phyloP scores from a whole-genome alignment of 2,329 filamentous ascomycete genomes.

The Colletotrichum salicis region DNA sequence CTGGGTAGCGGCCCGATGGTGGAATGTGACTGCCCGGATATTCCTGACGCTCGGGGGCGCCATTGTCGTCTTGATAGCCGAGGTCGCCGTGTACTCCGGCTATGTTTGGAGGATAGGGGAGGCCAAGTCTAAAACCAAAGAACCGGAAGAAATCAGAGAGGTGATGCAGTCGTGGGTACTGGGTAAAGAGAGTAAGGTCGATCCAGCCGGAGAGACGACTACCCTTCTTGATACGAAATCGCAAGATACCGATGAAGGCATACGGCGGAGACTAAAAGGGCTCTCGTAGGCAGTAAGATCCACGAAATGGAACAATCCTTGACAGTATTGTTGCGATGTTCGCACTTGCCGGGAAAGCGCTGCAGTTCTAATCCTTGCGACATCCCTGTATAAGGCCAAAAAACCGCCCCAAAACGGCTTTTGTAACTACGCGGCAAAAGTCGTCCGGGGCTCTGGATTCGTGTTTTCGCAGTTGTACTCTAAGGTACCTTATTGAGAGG shows the following conservation, averaged over 20 bases:
- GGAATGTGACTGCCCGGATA: slow-evolving; percentile 76
- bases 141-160: slow-evolving; percentile 72
- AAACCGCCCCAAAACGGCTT: not conserved
- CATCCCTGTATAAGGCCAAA: not conserved
- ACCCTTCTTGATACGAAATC: slow-evolving; percentile 21
- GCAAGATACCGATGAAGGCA: slow-evolving; percentile 21
- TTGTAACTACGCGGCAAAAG: not conserved
- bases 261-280: slow-evolving; percentile 26
- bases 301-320: not conserved
- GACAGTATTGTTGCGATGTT: not conserved
- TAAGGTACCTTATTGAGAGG: not conserved
- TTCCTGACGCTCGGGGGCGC: slow-evolving; percentile 78
- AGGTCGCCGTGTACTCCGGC: slow-evolving; percentile 80
- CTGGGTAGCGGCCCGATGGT: slow-evolving; percentile 82
- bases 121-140: slow-evolving; percentile 71
- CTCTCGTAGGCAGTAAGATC: not conserved
- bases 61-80: slow-evolving; percentile 76
- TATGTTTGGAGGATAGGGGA: slow-evolving; percentile 79
- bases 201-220: slow-evolving; percentile 14
- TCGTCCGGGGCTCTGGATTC: no score
- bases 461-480: no score
- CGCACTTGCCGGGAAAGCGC: not conserved
- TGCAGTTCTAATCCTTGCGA: not conserved
- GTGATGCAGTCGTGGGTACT: slow-evolving; percentile 79
- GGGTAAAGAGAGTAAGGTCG: slow-evolving; percentile 50